Conservation (phyloP, 164 flowering plant species). For the Berberis vulgaris region DNA sequence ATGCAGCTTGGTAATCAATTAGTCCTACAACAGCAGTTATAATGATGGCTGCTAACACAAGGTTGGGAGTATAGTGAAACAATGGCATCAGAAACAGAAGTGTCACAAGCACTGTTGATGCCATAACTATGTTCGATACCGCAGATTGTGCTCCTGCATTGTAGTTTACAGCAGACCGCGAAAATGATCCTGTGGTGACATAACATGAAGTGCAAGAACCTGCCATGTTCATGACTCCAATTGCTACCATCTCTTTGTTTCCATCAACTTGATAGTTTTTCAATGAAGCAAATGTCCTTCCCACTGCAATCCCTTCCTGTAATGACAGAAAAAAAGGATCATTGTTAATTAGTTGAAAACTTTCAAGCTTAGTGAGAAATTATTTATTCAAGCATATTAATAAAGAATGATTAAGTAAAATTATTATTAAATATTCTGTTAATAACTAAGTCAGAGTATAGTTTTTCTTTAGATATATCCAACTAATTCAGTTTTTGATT, state of each 20-base stretch:
- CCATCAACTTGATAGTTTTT: constrained; percentile 74
- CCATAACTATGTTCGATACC: constrained; percentile 33
- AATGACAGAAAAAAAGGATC: not conserved
- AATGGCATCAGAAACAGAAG: constrained; percentile 30
- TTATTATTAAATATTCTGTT: too few relatives aligned
- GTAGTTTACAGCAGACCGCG: constrained; percentile 37
- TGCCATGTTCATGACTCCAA: constrained; percentile 68
- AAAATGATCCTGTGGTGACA: constrained; percentile 56
- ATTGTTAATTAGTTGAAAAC: not conserved
- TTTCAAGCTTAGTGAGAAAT: not conserved
- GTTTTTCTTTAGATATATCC: too few relatives aligned
- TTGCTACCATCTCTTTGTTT: constrained; percentile 79
- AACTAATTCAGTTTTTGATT: too few relatives aligned
- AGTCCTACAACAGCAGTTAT: constrained; percentile 32
- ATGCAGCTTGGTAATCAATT: constrained; percentile 20
- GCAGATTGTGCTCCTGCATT: constrained; percentile 31
- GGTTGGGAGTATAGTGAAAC: constrained; percentile 27
- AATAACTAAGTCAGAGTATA: too few relatives aligned
- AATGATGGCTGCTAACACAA: constrained; percentile 26
- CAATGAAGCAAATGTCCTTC: constrained; percentile 65
- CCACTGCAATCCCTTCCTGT: constrained; percentile 84
- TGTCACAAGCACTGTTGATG: constrained; percentile 25
- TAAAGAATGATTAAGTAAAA: too few relatives aligned
- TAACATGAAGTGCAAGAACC: constrained; percentile 80
- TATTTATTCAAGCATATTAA: too few relatives aligned